Evolutionary conservation across 2,329 filamentous ascomycete species (phyloP).

Genomic region (Raffaelea albimanens): DNA sequence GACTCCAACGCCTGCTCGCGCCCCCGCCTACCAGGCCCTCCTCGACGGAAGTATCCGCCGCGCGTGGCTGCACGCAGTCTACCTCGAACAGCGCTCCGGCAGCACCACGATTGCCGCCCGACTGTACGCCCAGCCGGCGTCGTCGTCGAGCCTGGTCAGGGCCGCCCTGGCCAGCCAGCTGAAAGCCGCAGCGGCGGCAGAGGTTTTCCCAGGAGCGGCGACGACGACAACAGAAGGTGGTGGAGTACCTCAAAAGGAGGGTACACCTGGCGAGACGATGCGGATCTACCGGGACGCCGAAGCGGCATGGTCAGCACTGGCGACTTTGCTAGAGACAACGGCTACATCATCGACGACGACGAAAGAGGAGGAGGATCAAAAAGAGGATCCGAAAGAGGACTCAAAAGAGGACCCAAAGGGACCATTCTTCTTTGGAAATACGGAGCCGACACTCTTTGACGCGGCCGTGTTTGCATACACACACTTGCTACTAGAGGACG

Average conservation of each 20-base stretch:
- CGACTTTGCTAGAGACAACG: constrained; percentile 23
- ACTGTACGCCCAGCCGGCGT: constrained; percentile 62
- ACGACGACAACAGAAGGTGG: constrained; percentile 11
- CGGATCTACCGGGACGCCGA: constrained; percentile 33
- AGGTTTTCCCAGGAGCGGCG: constrained; percentile 26
- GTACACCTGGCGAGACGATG: constrained; percentile 13
- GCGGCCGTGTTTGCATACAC: constrained; percentile 86
- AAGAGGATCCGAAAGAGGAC: neutral
- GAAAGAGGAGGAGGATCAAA: neutral
- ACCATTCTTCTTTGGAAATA: constrained; percentile 45
- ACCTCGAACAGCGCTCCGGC: constrained; percentile 54
- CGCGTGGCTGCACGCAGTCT: constrained; percentile 82
- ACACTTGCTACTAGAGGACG: constrained; percentile 59
- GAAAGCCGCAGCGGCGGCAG: constrained; percentile 60
- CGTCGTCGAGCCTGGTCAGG: constrained; percentile 52
- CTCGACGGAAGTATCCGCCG: constrained; percentile 69
- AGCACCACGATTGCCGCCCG: constrained; percentile 46
- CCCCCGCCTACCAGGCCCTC: constrained; percentile 70
- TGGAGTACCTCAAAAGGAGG: constrained; percentile 24
- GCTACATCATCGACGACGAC: too few relatives aligned
- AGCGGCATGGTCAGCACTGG: constrained; percentile 37
- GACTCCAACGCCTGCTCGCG: constrained; percentile 33
- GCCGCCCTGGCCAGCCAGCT: constrained; percentile 56
- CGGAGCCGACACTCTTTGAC: constrained; percentile 68
- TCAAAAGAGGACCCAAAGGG: constrained; percentile 22